Base-by-base conservation (phyloP, 495 filamentous ascomycete genomes). In the Annulohypoxylon maeteangense region DNA sequence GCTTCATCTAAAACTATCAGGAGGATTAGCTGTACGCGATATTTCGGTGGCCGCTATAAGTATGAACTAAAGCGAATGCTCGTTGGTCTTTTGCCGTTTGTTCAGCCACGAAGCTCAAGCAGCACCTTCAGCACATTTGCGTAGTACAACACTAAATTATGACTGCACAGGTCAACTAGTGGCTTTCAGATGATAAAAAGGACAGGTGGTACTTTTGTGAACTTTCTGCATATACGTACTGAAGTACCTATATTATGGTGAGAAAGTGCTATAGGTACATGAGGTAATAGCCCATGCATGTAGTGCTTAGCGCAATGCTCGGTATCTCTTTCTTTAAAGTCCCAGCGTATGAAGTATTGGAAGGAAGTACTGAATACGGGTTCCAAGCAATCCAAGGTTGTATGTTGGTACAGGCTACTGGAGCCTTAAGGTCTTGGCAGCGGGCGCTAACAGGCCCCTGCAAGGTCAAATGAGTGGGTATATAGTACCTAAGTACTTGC, bases 371-470 rank as follows among this genome's bases (percentile, higher is more conserved):
- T 66, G 23, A 18, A 44, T 71, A 71, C 62, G 22, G 31, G 14
- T 25, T 25, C 20, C 47, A 25, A 51, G 47, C 20, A 23, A 50
- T 27, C 45, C 23, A 50, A 27, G 18, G 45, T 27, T 50, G 38
- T 42, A 42, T 56, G 45, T 65, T 70, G 56, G 62, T 62, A 71
- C 62, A 53, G 51, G 48, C 31, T 45, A 59, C 62, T 67, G 25
- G 69, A 67, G 69, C 63, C 62, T 71, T 71, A 44, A 47, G 38
- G 8, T 22, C 63, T 72, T 72, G 70, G 70, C 70, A 50, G 44
- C 70, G 70, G 70, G 60, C 65, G 70, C 70, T 72, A 72, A 40
- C 29, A 31, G 12, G 25, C 8, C 70, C 65, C 54, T 65, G 70
- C 20, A 67, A 67, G 42, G 40, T 48, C 62, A 42, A 14, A 34